A percentile compares a stretch with the other conserved stretches of the same genome.
Evolutionary conservation across 2,329 filamentous ascomycete species (phyloP).

Genomic region (Alternaria hordeiaustralica): DNA sequence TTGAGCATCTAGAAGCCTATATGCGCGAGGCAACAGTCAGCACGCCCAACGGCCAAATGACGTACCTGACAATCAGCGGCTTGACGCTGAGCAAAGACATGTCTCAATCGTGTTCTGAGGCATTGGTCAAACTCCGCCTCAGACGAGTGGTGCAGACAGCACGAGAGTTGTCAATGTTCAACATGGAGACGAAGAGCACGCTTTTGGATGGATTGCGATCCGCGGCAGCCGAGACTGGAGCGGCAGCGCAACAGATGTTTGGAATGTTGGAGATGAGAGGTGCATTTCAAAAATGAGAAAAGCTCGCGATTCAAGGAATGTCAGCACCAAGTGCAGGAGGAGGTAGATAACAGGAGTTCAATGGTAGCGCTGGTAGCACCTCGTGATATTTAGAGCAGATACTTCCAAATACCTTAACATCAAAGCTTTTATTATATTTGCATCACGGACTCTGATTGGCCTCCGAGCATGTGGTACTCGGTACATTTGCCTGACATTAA

Average conservation of each 20-base stretch:
- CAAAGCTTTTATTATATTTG: background rate
- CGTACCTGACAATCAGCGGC: background rate
- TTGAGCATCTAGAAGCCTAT: background rate
- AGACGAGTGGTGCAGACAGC: background rate
- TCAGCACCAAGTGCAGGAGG: background rate
- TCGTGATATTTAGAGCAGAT: background rate
- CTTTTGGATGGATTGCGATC: background rate
- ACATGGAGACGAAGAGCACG: background rate
- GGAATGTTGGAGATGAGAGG: background rate
- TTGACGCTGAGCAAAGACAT: background rate
- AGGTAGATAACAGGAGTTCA: background rate
- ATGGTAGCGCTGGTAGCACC: background rate
- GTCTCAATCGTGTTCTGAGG: background rate
- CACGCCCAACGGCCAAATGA: background rate
- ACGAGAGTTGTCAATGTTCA: background rate
- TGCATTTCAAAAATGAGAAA: background rate
- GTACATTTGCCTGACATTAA: background rate
- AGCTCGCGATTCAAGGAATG: background rate
- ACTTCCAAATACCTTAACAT: background rate
- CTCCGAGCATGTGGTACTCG: background rate
- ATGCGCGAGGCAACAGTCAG: background rate
- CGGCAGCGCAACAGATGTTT: background rate
- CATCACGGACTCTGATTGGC: background rate
- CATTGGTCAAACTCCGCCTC: background rate
- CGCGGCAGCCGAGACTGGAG: background rate